These are phyloP conservation scores for Byssochlamys sp. DNA, from an alignment of 2,329 filamentous ascomycete species.

Conservation along the genomic window DNA sequence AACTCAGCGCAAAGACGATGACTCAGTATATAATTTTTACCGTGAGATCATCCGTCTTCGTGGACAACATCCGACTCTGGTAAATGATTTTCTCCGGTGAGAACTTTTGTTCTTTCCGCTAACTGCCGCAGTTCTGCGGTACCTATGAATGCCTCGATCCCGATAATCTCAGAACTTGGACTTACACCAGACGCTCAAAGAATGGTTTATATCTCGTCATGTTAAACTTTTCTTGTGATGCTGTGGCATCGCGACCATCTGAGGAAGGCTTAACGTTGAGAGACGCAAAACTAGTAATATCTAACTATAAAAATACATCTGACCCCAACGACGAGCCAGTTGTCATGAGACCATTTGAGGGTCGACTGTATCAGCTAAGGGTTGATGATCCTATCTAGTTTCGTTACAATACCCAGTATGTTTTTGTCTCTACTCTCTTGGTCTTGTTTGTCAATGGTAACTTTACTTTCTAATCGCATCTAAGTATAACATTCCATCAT, in stretches of 20 bases:
- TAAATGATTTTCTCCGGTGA: background rate
- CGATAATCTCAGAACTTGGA: constrained; percentile 7
- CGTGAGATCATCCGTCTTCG: constrained; percentile 44
- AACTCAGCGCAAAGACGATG: constrained; percentile 13
- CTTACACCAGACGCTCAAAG: constrained; percentile 7
- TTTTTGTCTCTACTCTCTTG: background rate
- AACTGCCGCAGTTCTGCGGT: constrained; percentile 6
- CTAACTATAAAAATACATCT: constrained; percentile 3
- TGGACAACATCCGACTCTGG: constrained; percentile 35
- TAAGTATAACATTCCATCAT: background rate
- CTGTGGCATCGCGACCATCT: constrained; percentile 4
- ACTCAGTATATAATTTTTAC: constrained; percentile 50
- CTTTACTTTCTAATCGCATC: background rate
- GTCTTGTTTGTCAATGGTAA: background rate
- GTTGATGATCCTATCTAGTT: constrained; percentile 20
- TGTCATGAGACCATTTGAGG: constrained; percentile 3
- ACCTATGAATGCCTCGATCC: constrained; percentile 8
- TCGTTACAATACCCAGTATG: background rate
- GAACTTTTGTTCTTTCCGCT: background rate
- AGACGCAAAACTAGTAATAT: constrained; percentile 7
- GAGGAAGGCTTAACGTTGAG: constrained; percentile 4
- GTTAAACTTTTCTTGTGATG: constrained; percentile 8
- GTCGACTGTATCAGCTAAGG: constrained; percentile 43
- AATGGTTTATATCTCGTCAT: constrained; percentile 7
- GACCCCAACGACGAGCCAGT: constrained; percentile 13